phyloP scores from a whole-genome alignment of 148 eudicot genomes.

The Fallopia convolvulus region DNA sequence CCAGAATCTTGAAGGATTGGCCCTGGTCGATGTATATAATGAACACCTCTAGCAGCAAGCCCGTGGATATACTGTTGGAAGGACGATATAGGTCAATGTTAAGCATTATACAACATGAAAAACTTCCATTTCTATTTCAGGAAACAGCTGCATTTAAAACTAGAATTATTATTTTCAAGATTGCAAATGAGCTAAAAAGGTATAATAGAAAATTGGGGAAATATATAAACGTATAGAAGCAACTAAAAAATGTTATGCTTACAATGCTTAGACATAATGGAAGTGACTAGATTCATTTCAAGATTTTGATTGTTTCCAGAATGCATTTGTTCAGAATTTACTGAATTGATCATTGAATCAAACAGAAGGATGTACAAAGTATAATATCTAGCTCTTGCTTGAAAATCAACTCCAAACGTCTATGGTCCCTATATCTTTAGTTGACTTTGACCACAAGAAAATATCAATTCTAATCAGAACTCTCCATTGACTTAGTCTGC shows the following conservation, averaged over 20 bases:
- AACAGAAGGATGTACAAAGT: too few relatives aligned
- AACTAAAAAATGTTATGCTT: background rate
- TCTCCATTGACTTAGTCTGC: background rate
- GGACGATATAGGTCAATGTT: background rate
- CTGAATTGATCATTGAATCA: too few relatives aligned
- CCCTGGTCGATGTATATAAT: conserved; percentile 92
- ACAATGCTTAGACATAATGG: background rate
- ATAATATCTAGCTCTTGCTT: too few relatives aligned
- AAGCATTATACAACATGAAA: background rate
- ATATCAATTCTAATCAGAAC: background rate
- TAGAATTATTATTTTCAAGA: background rate
- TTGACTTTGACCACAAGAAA: too few relatives aligned
- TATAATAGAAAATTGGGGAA: background rate
- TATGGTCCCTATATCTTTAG: background rate
- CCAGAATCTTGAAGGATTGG: conserved; percentile 90
- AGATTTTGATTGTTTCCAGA: too few relatives aligned
- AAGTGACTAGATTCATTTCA: too few relatives aligned
- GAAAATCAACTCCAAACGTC: background rate
- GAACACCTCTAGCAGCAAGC: conserved; percentile 94
- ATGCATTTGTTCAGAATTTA: background rate
- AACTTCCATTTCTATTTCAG: background rate
- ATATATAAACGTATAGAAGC: background rate
- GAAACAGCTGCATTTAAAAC: background rate
- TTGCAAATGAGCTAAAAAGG: background rate
- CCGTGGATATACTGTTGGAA: conserved; percentile 80